phyloP scores from a whole-genome alignment of 352 stramenopile genomes.

The Globisporangium okanoganense region DNA sequence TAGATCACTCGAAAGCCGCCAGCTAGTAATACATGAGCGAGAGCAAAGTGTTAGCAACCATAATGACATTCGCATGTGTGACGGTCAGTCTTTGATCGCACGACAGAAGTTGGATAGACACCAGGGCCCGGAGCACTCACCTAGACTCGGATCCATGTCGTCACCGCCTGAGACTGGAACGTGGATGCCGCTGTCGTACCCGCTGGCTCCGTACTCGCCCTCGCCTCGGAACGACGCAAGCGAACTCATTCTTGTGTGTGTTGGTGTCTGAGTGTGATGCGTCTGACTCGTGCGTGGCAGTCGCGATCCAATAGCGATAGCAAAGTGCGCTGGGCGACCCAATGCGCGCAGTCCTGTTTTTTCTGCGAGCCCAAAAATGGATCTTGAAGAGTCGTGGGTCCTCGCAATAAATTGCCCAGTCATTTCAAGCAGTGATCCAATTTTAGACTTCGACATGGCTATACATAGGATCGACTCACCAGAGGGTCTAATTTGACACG shows the following conservation, averaged over 20 bases:
- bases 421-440: background rate
- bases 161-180: constrained; percentile 47
- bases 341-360: background rate
- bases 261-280: background rate
- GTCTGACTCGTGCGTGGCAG: background rate
- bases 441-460: background rate
- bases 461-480: background rate
- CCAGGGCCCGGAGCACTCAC: constrained; percentile 19
- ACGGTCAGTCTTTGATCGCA: background rate
- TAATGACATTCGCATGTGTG: too few relatives aligned
- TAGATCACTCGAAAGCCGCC: constrained; percentile 89
- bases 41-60: background rate
- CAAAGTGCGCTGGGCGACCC: background rate
- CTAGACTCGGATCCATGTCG: constrained; percentile 79
- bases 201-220: constrained; percentile 17
- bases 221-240: constrained; percentile 32
- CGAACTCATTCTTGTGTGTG: constrained; percentile 28
- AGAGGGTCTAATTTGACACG: background rate
- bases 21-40: constrained; percentile 24
- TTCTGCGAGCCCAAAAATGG: background rate
- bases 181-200: constrained; percentile 21
- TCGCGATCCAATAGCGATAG: background rate
- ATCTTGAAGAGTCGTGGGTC: background rate
- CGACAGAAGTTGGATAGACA: background rate
- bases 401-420: background rate